Conservation (phyloP, 441 rosid species). For the Pelargonium australe region DNA sequence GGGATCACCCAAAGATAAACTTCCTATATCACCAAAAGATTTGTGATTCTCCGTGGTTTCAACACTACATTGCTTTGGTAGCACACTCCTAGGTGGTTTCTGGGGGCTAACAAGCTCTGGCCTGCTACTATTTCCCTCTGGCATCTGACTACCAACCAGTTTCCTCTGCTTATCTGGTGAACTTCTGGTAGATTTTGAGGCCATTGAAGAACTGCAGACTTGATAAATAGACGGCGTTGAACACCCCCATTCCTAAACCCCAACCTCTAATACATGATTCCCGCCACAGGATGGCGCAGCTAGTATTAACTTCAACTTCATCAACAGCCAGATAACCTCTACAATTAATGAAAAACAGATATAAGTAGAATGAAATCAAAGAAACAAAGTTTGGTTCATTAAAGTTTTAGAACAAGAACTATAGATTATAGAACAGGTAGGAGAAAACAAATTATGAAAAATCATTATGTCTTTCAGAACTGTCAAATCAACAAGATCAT, state of each 20-base stretch:
- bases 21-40: constrained; percentile 14
- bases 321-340: constrained; percentile 15
- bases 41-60: constrained; percentile 21
- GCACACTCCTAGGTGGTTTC: constrained; percentile 20
- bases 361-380: neutral
- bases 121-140: constrained; percentile 29
- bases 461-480: neutral
- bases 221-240: constrained; percentile 14
- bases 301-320: constrained; percentile 22
- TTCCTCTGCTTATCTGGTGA: constrained; percentile 35
- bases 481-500: neutral
- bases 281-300: constrained; percentile 16
- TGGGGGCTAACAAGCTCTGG: constrained; percentile 28
- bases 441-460: neutral
- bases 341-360: constrained; percentile 19
- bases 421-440: neutral
- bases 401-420: neutral
- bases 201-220: constrained; percentile 36
- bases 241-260: constrained; percentile 30
- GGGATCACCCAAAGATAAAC: constrained; percentile 38
- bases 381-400: constrained; percentile 7
- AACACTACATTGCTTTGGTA: constrained; percentile 23
- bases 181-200: constrained; percentile 41
- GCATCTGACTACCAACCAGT: constrained; percentile 25
- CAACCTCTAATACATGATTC: constrained; percentile 20